Conservation (phyloP, 2,329 filamentous ascomycete species). For the Pseudogymnoascus sp. region DNA sequence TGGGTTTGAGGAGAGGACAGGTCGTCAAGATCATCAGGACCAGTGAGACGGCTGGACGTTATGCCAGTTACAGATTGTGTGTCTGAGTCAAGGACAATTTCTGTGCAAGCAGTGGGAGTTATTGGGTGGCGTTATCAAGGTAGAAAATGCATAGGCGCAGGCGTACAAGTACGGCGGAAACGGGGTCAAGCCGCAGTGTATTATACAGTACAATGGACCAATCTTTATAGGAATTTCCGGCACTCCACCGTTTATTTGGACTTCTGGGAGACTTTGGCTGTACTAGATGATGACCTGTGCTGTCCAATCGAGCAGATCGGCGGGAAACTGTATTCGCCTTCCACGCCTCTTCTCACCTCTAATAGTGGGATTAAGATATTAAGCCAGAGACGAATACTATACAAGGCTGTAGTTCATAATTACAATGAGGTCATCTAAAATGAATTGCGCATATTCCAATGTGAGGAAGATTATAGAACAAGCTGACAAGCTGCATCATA, state of each 20-base stretch:
- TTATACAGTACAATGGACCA: conserved; percentile 7
- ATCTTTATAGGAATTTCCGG: not conserved
- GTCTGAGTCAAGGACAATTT: conserved; percentile 37
- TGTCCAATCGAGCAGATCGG: not conserved
- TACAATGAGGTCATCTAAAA: not conserved
- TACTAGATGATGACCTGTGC: not conserved
- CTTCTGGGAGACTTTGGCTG: not conserved
- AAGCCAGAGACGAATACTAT: not conserved
- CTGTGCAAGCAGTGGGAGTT: not conserved
- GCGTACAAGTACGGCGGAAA: conserved; percentile 3
- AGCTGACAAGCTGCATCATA: not conserved
- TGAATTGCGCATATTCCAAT: not conserved
- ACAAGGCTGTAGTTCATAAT: not conserved
- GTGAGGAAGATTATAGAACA: not conserved
- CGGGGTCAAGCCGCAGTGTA: conserved; percentile 3
- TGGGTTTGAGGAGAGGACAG: conserved; percentile 82
- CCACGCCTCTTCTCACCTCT: not conserved
- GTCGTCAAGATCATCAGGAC: conserved; percentile 98
- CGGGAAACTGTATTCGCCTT: not conserved
- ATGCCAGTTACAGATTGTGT: conserved; percentile 82
- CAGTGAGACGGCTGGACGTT: conserved; percentile 90
- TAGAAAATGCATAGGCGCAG: conserved; percentile 8
- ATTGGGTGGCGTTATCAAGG: conserved; percentile 7
- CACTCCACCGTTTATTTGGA: not conserved
- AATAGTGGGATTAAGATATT: not conserved